phyloP scores from a whole-genome alignment of 2,329 filamentous ascomycete species.

The Xylariaceae sp. region DNA sequence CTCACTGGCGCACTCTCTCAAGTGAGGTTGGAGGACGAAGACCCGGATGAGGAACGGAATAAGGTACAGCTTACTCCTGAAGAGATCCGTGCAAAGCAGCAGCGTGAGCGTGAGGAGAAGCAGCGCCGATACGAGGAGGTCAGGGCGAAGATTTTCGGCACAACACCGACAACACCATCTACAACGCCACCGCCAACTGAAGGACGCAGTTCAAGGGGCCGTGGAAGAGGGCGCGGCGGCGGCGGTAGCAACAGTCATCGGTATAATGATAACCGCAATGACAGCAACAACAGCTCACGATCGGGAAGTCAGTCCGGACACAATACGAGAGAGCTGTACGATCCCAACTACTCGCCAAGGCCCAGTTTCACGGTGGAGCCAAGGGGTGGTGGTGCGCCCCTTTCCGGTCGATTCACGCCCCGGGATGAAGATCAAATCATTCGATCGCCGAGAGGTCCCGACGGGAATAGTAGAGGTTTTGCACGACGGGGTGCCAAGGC shows the following conservation, averaged over 20 bases:
- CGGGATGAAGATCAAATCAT: conserved; percentile 63
- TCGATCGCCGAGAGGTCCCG: conserved; percentile 71
- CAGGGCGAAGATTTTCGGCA: conserved; percentile 65
- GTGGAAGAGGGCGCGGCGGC: conserved; percentile 41
- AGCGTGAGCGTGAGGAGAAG: conserved; percentile 80
- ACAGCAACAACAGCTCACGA: conserved; percentile 25
- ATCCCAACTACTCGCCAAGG: conserved; percentile 66
- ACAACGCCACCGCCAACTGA: conserved; percentile 27
- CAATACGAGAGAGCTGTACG: conserved; percentile 62
- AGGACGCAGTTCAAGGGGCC: conserved; percentile 45
- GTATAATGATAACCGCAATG: conserved; percentile 24
- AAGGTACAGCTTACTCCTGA: conserved; percentile 63
- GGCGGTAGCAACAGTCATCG: conserved; percentile 29
- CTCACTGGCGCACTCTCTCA: conserved; percentile 44
- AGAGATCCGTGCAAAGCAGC: conserved; percentile 71
- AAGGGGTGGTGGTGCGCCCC: conserved; percentile 35
- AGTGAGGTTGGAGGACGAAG: conserved; percentile 47
- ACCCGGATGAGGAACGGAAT: conserved; percentile 61
- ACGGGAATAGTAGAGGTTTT: conserved; percentile 70
- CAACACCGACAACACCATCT: conserved; percentile 18
- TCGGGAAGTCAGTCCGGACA: conserved; percentile 32
- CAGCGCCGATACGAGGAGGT: conserved; percentile 86
- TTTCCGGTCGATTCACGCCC: conserved; percentile 41
- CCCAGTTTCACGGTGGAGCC: conserved; percentile 48
- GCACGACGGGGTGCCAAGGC: conserved; percentile 55